A percentile compares a stretch with the other conserved stretches of the same genome.
These are phyloP conservation scores for Hysterangium stoloniferum DNA, from an alignment of 768 basidiomycete species.

Conservation along the genomic window DNA sequence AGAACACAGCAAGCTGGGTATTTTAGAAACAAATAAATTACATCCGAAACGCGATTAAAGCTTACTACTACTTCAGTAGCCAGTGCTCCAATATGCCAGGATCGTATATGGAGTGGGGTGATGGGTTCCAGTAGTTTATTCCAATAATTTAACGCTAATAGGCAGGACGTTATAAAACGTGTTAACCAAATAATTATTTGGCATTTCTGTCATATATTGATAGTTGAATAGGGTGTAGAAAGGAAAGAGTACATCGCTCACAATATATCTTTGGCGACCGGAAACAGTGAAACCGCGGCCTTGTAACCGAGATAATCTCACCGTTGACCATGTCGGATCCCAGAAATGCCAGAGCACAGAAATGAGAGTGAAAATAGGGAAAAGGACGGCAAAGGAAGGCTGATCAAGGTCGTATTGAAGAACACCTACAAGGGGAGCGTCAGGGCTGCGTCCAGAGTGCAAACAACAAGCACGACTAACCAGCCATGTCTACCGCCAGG, in stretches of 20 bases:
- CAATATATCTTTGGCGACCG: slow-evolving; percentile 59
- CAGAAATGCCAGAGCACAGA: slow-evolving; percentile 78
- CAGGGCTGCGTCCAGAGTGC: slow-evolving; percentile 26
- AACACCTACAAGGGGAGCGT: neutral
- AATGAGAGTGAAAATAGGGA: slow-evolving; percentile 43
- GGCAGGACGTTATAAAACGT: slow-evolving; percentile 41
- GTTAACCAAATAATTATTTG: slow-evolving; percentile 55
- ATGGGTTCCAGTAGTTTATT: slow-evolving; percentile 25
- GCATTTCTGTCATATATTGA: slow-evolving; percentile 5
- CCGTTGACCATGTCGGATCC: slow-evolving; percentile 73
- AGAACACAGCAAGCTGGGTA: slow-evolving; percentile 42
- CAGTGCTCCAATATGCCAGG: slow-evolving; percentile 42
- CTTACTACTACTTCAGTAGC: slow-evolving; percentile 52
- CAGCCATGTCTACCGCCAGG: slow-evolving; percentile 34
- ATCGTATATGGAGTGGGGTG: slow-evolving; percentile 27
- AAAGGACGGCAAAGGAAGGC: slow-evolving; percentile 25
- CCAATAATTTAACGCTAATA: slow-evolving; percentile 24
- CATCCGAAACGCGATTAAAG: slow-evolving; percentile 6
- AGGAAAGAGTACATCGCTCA: slow-evolving; percentile 25
- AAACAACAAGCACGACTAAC: slow-evolving; percentile 32
- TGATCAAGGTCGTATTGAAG: slow-evolving; percentile 4
- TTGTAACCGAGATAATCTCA: slow-evolving; percentile 54
- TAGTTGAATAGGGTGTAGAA: neutral
- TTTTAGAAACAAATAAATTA: slow-evolving; percentile 3
- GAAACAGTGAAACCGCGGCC: slow-evolving; percentile 62